Evolutionary conservation across 352 stramenopile genomes (phyloP), one percentile per base, ranked within the genome.

Genomic region (Pythium rhizo-oryzae): DNA sequence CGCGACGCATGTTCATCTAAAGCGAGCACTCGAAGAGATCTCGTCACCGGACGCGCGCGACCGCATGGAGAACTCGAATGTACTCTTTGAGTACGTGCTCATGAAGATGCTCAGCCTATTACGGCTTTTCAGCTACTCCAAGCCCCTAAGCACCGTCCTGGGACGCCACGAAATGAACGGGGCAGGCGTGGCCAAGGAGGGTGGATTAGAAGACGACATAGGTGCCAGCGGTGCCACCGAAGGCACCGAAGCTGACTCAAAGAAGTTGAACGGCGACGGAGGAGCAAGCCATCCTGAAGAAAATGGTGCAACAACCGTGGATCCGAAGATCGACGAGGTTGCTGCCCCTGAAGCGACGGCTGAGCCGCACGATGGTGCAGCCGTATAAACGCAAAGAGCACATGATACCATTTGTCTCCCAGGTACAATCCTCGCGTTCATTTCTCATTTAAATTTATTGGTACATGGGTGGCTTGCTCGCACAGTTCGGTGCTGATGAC

Each of bases 11-110:
- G 79, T 90, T 51, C 85, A 92, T 67, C 70, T 94, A 39, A 80
- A 85, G 50, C 74, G 72, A 47, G 81, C 81, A 9, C 75, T 94
- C 12, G 80, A 87, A 24, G 67, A 83, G 28, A 85, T 89, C 47
- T 87, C 80, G 55, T 90, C 80, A 5, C 84, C 84, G 0, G 84
- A 93, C 52, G 78, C 83, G 13, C 79, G 85, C 18, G 84, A 93
- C 49, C 83, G 83, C 46, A 89, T 94, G 76, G 80, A 88, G 55
- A 87, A 89, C 59, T 88, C 82, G 24, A 90, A 93, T 52, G 81
- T 93, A 19, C 67, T 92, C n/a, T 91, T 93, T 52, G 86, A 94
- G 72, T 80, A 82, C 60, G 87, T 81, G 24, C 64, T 93, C 39
- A 81, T 83, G 54, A 93, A 94, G 56, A 62, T 92, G 69, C 64